phyloP scores from a whole-genome alignment of 1,139 yeast species.

The Sugiyamaella novakii region DNA sequence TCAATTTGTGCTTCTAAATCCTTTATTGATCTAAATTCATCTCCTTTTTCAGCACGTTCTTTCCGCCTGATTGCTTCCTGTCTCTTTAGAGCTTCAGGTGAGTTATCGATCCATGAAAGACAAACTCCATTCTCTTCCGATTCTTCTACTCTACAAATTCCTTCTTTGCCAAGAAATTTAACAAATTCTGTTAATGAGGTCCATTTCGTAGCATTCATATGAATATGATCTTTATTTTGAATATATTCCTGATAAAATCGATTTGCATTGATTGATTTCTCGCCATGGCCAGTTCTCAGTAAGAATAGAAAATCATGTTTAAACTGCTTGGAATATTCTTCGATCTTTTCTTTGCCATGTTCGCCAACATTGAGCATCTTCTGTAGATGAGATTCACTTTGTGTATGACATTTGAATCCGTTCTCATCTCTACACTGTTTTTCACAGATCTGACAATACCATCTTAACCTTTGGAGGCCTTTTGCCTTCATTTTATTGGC shows the following conservation, averaged over 20 bases:
- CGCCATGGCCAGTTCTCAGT: constrained; percentile 73
- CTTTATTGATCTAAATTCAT: constrained; percentile 48
- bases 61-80: constrained; percentile 44
- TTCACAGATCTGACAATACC: constrained; percentile 88
- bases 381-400: constrained; percentile 72
- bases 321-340: constrained; percentile 62
- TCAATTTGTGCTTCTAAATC: constrained; percentile 58
- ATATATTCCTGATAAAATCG: constrained; percentile 84
- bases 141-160: constrained; percentile 58
- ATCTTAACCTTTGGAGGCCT: constrained; percentile 82
- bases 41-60: constrained; percentile 46
- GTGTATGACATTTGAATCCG: constrained; percentile 86
- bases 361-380: constrained; percentile 50
- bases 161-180: constrained; percentile 60
- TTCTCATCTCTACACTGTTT: constrained; percentile 96
- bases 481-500: constrained; percentile 77
- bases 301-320: constrained; percentile 65
- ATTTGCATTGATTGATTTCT: constrained; percentile 77
- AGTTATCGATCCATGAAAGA: constrained; percentile 58
- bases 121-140: constrained; percentile 49
- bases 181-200: constrained; percentile 68
- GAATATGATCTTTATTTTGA: constrained; percentile 77
- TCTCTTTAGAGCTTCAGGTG: constrained; percentile 49
- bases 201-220: constrained; percentile 90
- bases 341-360: constrained; percentile 53